Percentiles rank a stretch among this genome's conserved stretches.
phyloP scores from a whole-genome alignment of 2,329 filamentous ascomycete genomes.

The Fusarium sp. region DNA sequence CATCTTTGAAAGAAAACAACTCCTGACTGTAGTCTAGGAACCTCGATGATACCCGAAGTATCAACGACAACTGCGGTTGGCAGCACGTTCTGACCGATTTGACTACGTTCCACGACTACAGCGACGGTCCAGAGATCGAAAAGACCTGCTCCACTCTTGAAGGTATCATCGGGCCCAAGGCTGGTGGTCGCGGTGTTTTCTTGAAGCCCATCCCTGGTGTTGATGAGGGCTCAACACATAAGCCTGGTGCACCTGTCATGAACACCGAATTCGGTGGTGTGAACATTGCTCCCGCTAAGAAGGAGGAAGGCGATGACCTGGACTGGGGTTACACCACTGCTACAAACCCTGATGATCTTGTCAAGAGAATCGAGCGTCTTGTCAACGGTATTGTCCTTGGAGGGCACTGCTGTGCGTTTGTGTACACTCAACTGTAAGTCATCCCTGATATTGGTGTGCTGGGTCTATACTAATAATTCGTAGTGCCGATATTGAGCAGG shows the following conservation, averaged over 20 bases:
- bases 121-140: constrained; percentile 67
- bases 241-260: constrained; percentile 68
- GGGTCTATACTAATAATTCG: constrained; percentile 13
- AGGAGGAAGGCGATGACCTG: constrained; percentile 55
- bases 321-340: constrained; percentile 79
- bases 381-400: constrained; percentile 68
- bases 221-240: constrained; percentile 65
- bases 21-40: constrained; percentile 47
- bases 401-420: constrained; percentile 71
- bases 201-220: constrained; percentile 56
- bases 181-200: constrained; percentile 65
- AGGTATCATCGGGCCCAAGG: constrained; percentile 66
- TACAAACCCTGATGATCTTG: constrained; percentile 67
- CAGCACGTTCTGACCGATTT: constrained; percentile 74
- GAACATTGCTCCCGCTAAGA: constrained; percentile 68
- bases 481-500: constrained; percentile 73
- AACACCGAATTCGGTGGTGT: constrained; percentile 77
- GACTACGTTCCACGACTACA: constrained; percentile 77
- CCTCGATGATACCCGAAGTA: constrained; percentile 71
- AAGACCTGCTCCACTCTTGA: constrained; percentile 66
- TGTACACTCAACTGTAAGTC: constrained; percentile 74
- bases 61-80: constrained; percentile 81
- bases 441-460: background rate
- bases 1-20: constrained; percentile 38
- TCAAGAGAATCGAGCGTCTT: constrained; percentile 69